Evolutionary conservation across 2,329 filamentous ascomycete genomes (phyloP).

Genomic region (Epichloe sp.): DNA sequence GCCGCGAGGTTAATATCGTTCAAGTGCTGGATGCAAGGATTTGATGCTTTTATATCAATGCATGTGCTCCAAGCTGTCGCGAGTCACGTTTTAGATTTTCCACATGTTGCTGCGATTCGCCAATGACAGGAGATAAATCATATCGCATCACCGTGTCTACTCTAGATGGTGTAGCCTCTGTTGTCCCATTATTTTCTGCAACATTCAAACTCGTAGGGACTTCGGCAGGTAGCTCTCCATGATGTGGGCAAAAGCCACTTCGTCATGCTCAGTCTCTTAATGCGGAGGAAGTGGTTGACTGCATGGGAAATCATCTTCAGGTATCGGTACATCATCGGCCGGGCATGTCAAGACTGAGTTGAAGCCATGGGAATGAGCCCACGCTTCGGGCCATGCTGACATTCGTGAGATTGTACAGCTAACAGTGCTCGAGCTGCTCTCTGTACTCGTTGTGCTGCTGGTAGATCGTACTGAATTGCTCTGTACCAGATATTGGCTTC

Average conservation of each 20-base stretch:
- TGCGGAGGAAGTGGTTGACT: slow-evolving; percentile 6
- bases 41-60: slow-evolving; percentile 30
- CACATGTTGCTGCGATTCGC: slow-evolving; percentile 8
- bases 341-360: slow-evolving; percentile 34
- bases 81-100: slow-evolving; percentile 9
- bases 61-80: slow-evolving; percentile 13
- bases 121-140: slow-evolving; percentile 1
- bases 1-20: slow-evolving; percentile 17
- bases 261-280: slow-evolving; percentile 10
- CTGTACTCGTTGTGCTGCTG: slow-evolving; percentile 25
- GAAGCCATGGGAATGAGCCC: slow-evolving; percentile 26
- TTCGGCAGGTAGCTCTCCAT: slow-evolving; percentile 29
- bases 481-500: slow-evolving; percentile 31
- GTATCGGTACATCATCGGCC: slow-evolving; percentile 24
- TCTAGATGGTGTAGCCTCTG: not conserved
- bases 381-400: slow-evolving; percentile 28
- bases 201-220: slow-evolving; percentile 15
- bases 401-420: slow-evolving; percentile 33
- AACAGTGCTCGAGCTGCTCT: slow-evolving; percentile 22
- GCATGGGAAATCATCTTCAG: slow-evolving; percentile 17
- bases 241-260: not conserved
- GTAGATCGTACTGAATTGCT: slow-evolving; percentile 36
- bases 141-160: not conserved
- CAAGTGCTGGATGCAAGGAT: slow-evolving; percentile 29
- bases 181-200: not conserved